Evolutionary conservation across 371 early-diverging fungal species (phyloP), one percentile per base, ranked within the genome.

Genomic region (Basidiobolus meristosporus): DNA sequence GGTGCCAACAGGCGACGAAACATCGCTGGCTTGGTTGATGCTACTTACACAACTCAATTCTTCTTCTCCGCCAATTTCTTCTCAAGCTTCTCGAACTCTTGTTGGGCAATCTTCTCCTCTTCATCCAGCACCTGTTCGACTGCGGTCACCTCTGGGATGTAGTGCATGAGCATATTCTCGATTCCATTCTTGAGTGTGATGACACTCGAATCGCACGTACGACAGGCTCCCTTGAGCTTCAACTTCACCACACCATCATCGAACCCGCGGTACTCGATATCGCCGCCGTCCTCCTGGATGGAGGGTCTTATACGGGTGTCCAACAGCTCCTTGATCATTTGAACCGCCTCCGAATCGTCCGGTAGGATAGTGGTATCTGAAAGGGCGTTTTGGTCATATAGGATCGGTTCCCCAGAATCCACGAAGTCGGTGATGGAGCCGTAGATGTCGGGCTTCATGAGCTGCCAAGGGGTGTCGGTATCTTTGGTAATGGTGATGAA

Each of bases 151-250:
- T 95, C 96, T 0, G 96, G 95, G 37, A 97, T 77, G 52, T 95
- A 97, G 56, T 97, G 92, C 77, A 82, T 89, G 49, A 97, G 57
- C 98, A 97, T 97, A 45, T 87, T 90, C 57, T 95, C 96, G 44
- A 97, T 92, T 2, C 98, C 98, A 48, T 90, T 88, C 70, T 93
- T 97, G 22, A 95, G 68, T 0, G 91, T 93, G 7, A 93, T 70
- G 0, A 74, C 66, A 26, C 80, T 71, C 14, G 79, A 79, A 36
- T 88, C 84, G 51, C 98, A 97, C 6, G 90, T 84, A 43, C 93
- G 62, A 61, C 98, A 97, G 14, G 91, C 79, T n/a, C 98, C 98
- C 51, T 83, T 81, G 38, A 97, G 60, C 54, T 82, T 80, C 40
- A 97, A 63, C 54, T 75, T 77, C 23, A 97, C 93, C 15, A 87